Percentiles rank a stretch among this genome's conserved stretches.
These are phyloP conservation scores for Candida pseudoglaebosa DNA, from an alignment of 805 yeast genomes.

Conservation along the genomic window DNA sequence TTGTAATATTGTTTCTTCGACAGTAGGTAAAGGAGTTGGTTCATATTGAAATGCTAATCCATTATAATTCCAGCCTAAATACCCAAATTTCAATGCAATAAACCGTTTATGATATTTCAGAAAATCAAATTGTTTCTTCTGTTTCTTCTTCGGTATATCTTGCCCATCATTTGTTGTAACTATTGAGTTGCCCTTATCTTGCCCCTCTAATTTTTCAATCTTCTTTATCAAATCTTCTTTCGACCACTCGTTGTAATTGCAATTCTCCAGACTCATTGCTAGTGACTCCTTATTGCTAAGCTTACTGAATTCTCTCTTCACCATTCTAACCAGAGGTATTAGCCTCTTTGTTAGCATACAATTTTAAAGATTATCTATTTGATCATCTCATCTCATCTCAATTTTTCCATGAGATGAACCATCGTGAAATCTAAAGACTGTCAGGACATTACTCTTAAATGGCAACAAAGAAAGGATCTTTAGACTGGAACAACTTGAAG, in stretches of 20 bases:
- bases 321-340: neutral
- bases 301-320: constrained; percentile 3
- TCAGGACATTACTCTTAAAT: constrained; percentile 8
- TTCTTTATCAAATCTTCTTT: neutral
- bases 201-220: neutral
- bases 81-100: constrained; percentile 80
- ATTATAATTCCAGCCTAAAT: constrained; percentile 91
- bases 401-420: neutral
- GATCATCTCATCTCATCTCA: neutral
- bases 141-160: constrained; percentile 9
- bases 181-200: neutral
- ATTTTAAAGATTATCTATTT: neutral
- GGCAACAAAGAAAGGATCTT: constrained; percentile 35
- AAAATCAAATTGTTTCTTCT: constrained; percentile 58
- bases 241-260: constrained; percentile 1
- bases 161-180: neutral
- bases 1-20: constrained; percentile 70
- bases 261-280: neutral
- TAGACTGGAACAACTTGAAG: constrained; percentile 58
- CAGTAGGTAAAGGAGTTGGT: constrained; percentile 77
- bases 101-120: constrained; percentile 58
- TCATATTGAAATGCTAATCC: constrained; percentile 84
- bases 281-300: neutral
- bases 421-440: neutral
- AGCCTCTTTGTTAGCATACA: neutral